Conservation (phyloP, 345 rosid genomes). For the Lumnitzera littorea region DNA sequence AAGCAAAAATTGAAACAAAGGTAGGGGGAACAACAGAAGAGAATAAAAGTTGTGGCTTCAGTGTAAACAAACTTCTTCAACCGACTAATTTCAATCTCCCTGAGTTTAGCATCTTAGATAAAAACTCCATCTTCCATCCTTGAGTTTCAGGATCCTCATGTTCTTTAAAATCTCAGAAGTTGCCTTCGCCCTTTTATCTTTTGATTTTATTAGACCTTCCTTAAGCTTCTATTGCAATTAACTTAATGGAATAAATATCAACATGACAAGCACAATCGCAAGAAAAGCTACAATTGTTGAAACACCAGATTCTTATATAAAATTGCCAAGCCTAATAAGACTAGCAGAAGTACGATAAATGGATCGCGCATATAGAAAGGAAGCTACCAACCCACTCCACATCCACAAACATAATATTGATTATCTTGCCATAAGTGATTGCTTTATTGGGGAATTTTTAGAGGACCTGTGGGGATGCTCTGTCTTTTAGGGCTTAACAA, state of each 20-base stretch:
- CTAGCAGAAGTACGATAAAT: no score
- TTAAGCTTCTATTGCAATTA: conserved; percentile 41
- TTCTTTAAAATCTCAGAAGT: conserved; percentile 58
- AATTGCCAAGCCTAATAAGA: conserved; percentile 6
- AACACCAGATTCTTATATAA: conserved; percentile 48
- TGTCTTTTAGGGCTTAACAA: no score
- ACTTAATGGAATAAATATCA: conserved; percentile 47
- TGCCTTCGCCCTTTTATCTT: conserved; percentile 50
- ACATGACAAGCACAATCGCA: conserved; percentile 34
- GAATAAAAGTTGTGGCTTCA: conserved; percentile 14
- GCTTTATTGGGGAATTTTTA: no score
- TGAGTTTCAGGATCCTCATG: conserved; percentile 82
- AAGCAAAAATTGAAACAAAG: conserved; percentile 38
- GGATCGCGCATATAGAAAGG: no score
- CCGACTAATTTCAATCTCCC: conserved; percentile 44
- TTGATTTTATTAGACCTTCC: conserved; percentile 39
- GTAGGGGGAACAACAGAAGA: conserved; percentile 50
- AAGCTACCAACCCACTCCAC: no score
- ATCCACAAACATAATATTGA: not conserved
- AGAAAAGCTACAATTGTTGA: conserved; percentile 42
- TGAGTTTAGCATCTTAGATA: conserved; percentile 24
- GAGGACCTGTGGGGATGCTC: no score
- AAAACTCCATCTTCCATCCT: conserved; percentile 70
- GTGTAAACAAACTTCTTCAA: conserved; percentile 32
- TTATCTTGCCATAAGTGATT: no score